Evolutionary conservation across 768 basidiomycete species (phyloP).

Genomic region (Kockovaella imperatae): DNA sequence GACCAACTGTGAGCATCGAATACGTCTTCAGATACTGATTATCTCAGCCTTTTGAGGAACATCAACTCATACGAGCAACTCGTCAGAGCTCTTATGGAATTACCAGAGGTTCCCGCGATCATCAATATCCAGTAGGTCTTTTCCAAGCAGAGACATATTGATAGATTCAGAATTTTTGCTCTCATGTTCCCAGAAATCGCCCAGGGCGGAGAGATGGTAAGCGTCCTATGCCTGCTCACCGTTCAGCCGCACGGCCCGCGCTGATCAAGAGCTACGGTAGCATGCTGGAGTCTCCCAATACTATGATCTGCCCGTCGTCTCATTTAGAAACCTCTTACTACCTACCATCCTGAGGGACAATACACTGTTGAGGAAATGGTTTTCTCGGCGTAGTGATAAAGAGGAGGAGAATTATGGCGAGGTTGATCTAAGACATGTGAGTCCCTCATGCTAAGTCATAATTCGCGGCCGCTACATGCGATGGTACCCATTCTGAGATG

Average conservation of each 20-base stretch:
- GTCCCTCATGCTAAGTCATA: no score
- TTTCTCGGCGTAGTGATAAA: no score
- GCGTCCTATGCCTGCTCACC: not conserved
- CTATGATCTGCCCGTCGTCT: slow-evolving; percentile 34
- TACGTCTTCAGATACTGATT: no score
- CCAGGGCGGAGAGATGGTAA: not conserved
- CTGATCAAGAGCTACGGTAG: not conserved
- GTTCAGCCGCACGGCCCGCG: not conserved
- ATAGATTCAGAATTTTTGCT: no score
- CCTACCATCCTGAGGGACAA: slow-evolving; percentile 22
- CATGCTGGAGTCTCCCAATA: not conserved
- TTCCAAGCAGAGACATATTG: no score
- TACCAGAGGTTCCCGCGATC: slow-evolving; percentile 26
- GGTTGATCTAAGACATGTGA: slow-evolving; percentile 40
- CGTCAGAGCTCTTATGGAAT: slow-evolving; percentile 21
- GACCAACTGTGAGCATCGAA: no score
- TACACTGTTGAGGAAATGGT: slow-evolving; percentile 29
- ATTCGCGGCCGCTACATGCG: no score
- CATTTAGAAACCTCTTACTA: slow-evolving; percentile 29
- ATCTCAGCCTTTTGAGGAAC: no score
- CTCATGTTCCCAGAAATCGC: no score
- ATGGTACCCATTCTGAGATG: no score
- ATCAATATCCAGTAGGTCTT: slow-evolving; percentile 38
- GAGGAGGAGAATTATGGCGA: no score
- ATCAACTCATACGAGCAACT: slow-evolving; percentile 28